Evolutionary conservation across 768 basidiomycete species (phyloP), one percentile per base, ranked within the genome.

Genomic region (Hygrophorus pudorinus): DNA sequence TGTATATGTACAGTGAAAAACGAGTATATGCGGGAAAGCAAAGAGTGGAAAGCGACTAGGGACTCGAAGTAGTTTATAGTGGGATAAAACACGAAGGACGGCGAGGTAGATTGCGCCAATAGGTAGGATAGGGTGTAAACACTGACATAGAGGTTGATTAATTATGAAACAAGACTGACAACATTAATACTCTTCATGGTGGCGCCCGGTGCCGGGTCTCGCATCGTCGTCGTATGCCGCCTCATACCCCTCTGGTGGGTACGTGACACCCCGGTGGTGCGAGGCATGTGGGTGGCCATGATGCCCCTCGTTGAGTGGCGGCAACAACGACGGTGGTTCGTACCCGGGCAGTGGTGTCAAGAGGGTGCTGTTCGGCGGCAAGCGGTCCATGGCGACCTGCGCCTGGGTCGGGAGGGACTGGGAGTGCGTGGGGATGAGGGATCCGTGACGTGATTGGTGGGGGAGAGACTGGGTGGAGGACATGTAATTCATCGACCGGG

Each of bases 321-420:
- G 58, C 34, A 68, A 51, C 45, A 68, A 49, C n/a, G 71, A 58
- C 21, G 69, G 51, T 6, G 65, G 54, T 48, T 72, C 70, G 52
- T 79, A 81, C 16, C 78, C 73, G 3, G 76, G 69, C 14, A 83
- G 65, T n/a, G 84, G 81, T 27, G 82, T 85, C 48, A 85, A 65
- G 43, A 86, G 67, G 18, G 79, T 84, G 60, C 78, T 83, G 53
- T 78, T 73, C 24, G 75, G 63, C 13, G 79, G 75, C 21, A 85
- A 66, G 34, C 78, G 70, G 50, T 57, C 64, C 43, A 64, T 48
- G 20, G 54, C 29, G 29, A 46, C 33, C 17, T 51, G 48, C 20
- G 47, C 44, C 40, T 49, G 57, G 49, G 57, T 50, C 52, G 49
- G 45, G 59, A 31, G 63, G 56, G 36, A 38, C 35, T n/a, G 43